Evolutionary conservation across 768 basidiomycete species (phyloP).

Genomic region (Calocybe gangraenosa): DNA sequence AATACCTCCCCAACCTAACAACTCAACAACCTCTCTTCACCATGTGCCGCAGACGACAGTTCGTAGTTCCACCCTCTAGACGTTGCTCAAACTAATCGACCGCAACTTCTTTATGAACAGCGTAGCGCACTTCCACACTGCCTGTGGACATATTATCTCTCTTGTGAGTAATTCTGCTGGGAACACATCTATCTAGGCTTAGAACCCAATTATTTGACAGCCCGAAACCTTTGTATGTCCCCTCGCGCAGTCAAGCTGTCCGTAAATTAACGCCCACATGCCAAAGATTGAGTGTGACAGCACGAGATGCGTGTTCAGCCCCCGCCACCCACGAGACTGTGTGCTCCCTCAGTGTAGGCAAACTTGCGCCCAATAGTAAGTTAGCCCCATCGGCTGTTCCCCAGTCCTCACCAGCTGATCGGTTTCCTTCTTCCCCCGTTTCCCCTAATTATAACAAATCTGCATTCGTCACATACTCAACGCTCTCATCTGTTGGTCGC

Average conservation of each 20-base stretch:
- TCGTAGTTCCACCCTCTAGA: background rate
- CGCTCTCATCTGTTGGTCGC: background rate
- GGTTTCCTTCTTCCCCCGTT: slow-evolving; percentile 2
- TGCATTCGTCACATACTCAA: background rate
- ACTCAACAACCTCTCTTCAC: background rate
- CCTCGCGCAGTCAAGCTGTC: slow-evolving; percentile 15
- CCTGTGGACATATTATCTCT: slow-evolving; percentile 14
- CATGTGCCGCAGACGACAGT: slow-evolving; percentile 15
- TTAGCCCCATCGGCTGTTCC: slow-evolving; percentile 4
- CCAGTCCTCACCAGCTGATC: slow-evolving; percentile 3
- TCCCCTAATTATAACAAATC: background rate
- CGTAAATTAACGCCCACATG: background rate
- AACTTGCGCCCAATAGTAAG: slow-evolving; percentile 43
- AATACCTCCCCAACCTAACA: background rate
- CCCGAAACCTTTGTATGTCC: slow-evolving; percentile 25
- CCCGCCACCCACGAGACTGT: slow-evolving; percentile 43
- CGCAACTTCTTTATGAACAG: no score
- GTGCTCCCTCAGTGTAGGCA: slow-evolving; percentile 36
- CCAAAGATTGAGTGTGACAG: slow-evolving; percentile 44
- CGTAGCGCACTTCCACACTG: slow-evolving; percentile 10
- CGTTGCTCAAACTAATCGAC: no score
- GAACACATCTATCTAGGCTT: no score
- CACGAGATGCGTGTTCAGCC: slow-evolving; percentile 46
- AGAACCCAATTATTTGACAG: background rate
- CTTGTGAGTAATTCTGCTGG: no score